Conservation (phyloP, 1,284 basidiomycete species). For the Ustilago esculenta region DNA sequence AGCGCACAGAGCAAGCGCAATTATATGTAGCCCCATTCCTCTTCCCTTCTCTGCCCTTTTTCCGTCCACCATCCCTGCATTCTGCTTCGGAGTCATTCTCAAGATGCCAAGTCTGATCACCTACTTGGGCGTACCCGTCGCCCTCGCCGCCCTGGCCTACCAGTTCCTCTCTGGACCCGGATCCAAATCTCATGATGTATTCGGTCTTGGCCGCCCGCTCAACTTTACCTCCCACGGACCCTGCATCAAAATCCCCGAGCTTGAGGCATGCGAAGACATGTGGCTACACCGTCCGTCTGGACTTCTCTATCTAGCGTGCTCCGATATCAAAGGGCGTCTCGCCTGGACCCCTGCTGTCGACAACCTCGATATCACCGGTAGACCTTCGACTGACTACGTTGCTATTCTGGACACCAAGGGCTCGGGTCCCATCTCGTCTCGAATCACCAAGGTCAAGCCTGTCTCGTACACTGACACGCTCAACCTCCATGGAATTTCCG, state of each 20-base stretch:
- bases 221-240: constrained; percentile 38
- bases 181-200: constrained; percentile 32
- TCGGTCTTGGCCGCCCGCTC: constrained; percentile 38
- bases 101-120: constrained; percentile 39
- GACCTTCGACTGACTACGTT: constrained; percentile 61
- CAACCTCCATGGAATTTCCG: constrained; percentile 78
- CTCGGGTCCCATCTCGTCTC: constrained; percentile 68
- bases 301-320: constrained; percentile 77
- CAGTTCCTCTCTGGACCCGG: constrained; percentile 48
- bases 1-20: too few species aligned
- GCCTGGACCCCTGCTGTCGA: constrained; percentile 72
- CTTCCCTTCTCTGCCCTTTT: background rate
- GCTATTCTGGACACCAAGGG: constrained; percentile 76
- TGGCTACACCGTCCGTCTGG: constrained; percentile 69
- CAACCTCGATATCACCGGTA: constrained; percentile 28
- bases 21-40: too few species aligned
- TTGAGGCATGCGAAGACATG: constrained; percentile 51
- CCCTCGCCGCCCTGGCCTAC: constrained; percentile 33
- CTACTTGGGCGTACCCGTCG: constrained; percentile 29
- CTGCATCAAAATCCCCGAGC: constrained; percentile 40
- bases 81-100: background rate
- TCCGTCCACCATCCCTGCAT: background rate
- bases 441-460: constrained; percentile 71
- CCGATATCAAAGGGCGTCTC: constrained; percentile 71
- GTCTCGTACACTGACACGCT: constrained; percentile 68